phyloP scores from a whole-genome alignment of 768 basidiomycete species.

The Lentinula edodes region DNA sequence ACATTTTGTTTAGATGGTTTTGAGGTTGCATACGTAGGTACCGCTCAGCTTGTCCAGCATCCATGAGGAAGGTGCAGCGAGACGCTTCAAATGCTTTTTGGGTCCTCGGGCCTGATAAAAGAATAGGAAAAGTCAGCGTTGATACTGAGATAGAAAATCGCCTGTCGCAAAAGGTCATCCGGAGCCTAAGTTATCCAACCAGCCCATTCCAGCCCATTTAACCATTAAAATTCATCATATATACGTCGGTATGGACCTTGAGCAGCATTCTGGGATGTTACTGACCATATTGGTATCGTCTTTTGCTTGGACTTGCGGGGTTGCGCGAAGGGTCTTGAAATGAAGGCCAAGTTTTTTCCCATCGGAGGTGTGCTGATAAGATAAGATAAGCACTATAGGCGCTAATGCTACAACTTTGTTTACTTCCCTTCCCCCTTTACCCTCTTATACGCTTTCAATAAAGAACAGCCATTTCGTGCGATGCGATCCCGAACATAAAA shows the following conservation, averaged over 20 bases:
- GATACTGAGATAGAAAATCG: neutral
- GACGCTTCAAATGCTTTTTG: constrained; percentile 98
- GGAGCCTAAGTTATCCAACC: constrained; percentile 29
- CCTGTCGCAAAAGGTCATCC: constrained; percentile 32
- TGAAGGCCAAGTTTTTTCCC: neutral
- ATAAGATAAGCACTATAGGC: neutral
- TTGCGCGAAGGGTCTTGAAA: constrained; percentile 1
- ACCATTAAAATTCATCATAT: constrained; percentile 1
- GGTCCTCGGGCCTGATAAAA: constrained; percentile 84
- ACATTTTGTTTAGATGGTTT: neutral
- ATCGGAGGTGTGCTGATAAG: neutral
- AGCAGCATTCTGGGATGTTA: constrained; percentile 10
- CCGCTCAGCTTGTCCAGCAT: constrained; percentile 99
- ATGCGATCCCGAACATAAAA: neutral
- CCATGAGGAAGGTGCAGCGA: constrained; percentile 97
- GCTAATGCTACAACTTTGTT: neutral
- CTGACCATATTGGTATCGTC: constrained; percentile 42
- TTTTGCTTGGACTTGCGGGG: constrained; percentile 5
- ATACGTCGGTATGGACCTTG: neutral
- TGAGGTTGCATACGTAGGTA: constrained; percentile 65
- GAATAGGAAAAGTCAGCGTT: constrained; percentile 19
- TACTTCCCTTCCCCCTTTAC: neutral
- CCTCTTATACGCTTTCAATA: neutral
- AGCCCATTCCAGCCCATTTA: constrained; percentile 23
- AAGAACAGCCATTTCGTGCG: neutral